Evolutionary conservation across 2,329 filamentous ascomycete species (phyloP).

Genomic region (Clathrospora elynae): DNA sequence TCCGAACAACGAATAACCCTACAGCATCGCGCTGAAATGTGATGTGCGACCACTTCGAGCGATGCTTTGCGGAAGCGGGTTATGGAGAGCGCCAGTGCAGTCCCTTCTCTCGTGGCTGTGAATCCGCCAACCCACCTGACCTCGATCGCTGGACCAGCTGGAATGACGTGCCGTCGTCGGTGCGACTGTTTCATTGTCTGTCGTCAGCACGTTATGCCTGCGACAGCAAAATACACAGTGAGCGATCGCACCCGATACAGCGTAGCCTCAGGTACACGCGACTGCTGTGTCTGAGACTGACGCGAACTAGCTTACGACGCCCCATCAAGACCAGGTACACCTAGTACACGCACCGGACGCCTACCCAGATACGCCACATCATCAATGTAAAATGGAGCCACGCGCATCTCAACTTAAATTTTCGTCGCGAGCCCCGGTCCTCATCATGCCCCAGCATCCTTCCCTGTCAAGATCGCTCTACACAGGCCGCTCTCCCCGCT

Average conservation of each 20-base stretch:
- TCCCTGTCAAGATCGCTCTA: conserved; percentile 12
- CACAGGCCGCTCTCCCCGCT: conserved; percentile 12
- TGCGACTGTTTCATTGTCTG: conserved; percentile 13
- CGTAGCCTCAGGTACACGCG: conserved; percentile 6
- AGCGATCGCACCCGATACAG: conserved; percentile 12
- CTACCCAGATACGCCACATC: conserved; percentile 13
- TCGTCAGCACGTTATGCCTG: conserved; percentile 19
- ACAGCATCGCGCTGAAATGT: conserved; percentile 21
- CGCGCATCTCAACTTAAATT: conserved; percentile 5
- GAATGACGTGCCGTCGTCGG: conserved; percentile 23
- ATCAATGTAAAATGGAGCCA: conserved; percentile 18
- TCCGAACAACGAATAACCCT: conserved; percentile 28
- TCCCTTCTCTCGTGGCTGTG: conserved; percentile 22
- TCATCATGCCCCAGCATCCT: conserved; percentile 9
- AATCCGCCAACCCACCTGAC: conserved; percentile 10
- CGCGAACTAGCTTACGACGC: conserved; percentile 9
- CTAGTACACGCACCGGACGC: conserved; percentile 16
- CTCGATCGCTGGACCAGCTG: conserved; percentile 3
- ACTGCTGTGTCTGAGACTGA: conserved; percentile 7
- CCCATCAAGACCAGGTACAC: conserved; percentile 18
- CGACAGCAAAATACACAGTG: conserved; percentile 14
- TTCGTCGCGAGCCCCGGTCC: conserved; percentile 4
- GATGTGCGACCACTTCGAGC: conserved; percentile 18
- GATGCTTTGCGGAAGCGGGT: conserved; percentile 19
- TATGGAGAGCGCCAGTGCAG: conserved; percentile 16